A percentile compares a stretch with the other conserved stretches of the same genome.
These are phyloP conservation scores for Xylariaceae sp. DNA, from an alignment of 2,329 filamentous ascomycete genomes.

Conservation along the genomic window DNA sequence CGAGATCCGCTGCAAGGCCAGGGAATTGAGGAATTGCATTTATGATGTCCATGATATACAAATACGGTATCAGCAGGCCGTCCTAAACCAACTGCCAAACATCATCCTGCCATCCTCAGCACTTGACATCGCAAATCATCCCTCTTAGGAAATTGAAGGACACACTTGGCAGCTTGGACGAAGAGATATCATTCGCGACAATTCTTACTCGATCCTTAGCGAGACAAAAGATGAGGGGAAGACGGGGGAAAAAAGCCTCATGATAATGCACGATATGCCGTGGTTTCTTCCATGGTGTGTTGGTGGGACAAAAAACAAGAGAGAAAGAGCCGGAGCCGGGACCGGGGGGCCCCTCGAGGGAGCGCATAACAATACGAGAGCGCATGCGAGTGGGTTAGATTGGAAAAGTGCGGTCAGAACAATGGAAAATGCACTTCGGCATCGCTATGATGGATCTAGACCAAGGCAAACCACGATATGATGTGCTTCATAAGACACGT, in stretches of 20 bases:
- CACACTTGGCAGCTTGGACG: not conserved
- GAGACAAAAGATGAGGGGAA: slow-evolving; percentile 3
- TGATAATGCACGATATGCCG: not conserved
- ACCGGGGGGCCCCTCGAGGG: not conserved
- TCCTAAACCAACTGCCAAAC: slow-evolving; percentile 5
- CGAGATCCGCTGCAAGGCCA: slow-evolving; percentile 19
- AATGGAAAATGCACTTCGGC: not conserved
- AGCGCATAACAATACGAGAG: not conserved
- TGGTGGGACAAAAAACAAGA: slow-evolving; percentile 12
- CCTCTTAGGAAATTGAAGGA: not conserved
- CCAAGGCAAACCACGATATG: not conserved
- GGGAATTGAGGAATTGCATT: not conserved
- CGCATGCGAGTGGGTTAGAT: not conserved
- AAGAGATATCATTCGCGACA: slow-evolving; percentile 3
- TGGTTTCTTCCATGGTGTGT: not conserved
- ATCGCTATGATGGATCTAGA: not conserved
- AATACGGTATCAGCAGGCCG: not conserved
- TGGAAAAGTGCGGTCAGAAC: slow-evolving; percentile 6
- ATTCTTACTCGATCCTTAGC: slow-evolving; percentile 1
- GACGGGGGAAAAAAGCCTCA: slow-evolving; percentile 16
- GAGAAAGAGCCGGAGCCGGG: not conserved
- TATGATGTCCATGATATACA: slow-evolving; percentile 2
- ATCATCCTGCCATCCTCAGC: slow-evolving; percentile 1
- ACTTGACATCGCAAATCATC: not conserved
- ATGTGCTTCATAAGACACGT: not conserved